Conservation (phyloP, 257 asterid genomes). For the Ligustrum vulgare region DNA sequence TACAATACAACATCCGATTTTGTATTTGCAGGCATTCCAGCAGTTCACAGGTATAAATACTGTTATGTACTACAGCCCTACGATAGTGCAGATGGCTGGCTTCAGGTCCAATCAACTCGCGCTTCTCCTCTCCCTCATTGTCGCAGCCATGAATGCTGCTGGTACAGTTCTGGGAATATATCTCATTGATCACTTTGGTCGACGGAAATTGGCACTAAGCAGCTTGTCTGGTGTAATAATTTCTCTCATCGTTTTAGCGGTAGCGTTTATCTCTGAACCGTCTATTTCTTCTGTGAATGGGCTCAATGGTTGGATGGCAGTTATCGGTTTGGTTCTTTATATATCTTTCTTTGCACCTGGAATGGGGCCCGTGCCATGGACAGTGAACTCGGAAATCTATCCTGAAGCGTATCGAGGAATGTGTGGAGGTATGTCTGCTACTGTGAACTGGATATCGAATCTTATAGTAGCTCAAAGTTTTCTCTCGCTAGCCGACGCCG, state of each 20-base stretch:
- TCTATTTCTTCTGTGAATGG: conserved; percentile 31
- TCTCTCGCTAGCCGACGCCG: conserved; percentile 62
- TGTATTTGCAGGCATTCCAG: conserved; percentile 79
- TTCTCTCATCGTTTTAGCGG: conserved; percentile 60
- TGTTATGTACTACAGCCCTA: conserved; percentile 93
- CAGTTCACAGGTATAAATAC: conserved; percentile 93
- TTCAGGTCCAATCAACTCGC: conserved; percentile 78
- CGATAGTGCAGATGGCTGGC: conserved; percentile 96
- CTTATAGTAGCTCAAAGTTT: conserved; percentile 82
- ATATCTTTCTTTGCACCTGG: conserved; percentile 86
- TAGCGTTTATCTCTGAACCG: conserved; percentile 52
- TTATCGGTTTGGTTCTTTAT: conserved; percentile 74
- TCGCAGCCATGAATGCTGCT: conserved; percentile 70
- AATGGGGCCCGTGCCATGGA: conserved; percentile 99
- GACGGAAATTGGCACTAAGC: conserved; percentile 71
- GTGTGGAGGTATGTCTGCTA: conserved; percentile 97
- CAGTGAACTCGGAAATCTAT: conserved; percentile 87
- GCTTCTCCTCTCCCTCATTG: conserved; percentile 71
- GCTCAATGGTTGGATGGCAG: conserved; percentile 79
- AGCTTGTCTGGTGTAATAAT: conserved; percentile 74
- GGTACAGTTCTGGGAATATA: conserved; percentile 87
- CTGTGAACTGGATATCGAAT: conserved; percentile 89
- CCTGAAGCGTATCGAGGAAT: conserved; percentile 80
- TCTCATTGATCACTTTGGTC: conserved; percentile 78
- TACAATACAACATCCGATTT: not conserved